These are phyloP conservation scores for Sistotremastrum niveocremeum DNA, from an alignment of 768 basidiomycete genomes.

Conservation along the genomic window DNA sequence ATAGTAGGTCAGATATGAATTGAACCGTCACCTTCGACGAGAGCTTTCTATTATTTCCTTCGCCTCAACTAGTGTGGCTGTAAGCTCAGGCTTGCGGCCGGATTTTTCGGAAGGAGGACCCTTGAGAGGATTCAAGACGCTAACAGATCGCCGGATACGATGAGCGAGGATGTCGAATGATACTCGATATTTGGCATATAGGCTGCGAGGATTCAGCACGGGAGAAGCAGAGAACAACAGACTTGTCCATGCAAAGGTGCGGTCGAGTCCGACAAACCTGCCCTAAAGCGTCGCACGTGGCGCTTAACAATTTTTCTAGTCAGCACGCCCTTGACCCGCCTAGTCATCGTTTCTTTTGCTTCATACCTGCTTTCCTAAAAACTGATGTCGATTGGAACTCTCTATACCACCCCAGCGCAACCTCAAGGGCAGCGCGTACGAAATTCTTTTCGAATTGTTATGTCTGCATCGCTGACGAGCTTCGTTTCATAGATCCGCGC, in stretches of 20 bases:
- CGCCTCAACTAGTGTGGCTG: no score
- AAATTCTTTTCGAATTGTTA: constrained; percentile 5
- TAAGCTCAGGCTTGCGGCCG: no score
- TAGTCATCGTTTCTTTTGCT: constrained; percentile 12
- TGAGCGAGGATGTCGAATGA: no score
- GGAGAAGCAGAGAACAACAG: neutral
- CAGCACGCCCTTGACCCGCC: constrained; percentile 6
- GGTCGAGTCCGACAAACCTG: neutral
- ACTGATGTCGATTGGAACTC: constrained; percentile 49
- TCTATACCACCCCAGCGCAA: constrained; percentile 38
- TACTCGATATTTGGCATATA: neutral
- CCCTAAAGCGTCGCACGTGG: neutral
- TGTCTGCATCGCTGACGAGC: neutral
- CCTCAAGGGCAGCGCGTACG: constrained; percentile 35
- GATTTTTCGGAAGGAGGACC: no score
- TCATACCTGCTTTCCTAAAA: constrained; percentile 16
- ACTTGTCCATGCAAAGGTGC: neutral
- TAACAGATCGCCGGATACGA: no score
- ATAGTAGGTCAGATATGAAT: no score
- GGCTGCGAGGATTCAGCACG: neutral
- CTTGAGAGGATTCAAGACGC: no score
- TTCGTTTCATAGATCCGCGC: constrained; percentile 29
- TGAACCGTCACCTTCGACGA: no score
- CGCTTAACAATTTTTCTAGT: neutral
- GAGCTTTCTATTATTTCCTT: no score